Base-by-base conservation (phyloP, 371 early-diverging fungal genomes). In the Rhizopus delemar region DNA sequence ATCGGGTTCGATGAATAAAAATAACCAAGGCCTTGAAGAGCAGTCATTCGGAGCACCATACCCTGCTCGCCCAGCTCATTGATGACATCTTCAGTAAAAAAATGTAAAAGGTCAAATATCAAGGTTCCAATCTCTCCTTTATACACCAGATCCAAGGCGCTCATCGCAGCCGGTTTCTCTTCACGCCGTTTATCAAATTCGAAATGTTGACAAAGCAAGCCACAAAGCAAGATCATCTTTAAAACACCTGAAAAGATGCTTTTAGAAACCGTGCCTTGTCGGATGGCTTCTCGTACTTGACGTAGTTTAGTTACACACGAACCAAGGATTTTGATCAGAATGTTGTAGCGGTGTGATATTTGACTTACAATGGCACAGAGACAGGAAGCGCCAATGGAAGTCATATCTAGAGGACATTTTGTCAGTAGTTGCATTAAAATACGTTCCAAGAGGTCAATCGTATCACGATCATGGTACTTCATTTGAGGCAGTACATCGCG, bases 161-260 rank as follows among this genome's bases (percentile, higher is more conserved):
- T 31, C 60, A 67, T 59, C 32, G 58, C 56, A 34, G 53, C 56
- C 1, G 82, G 77, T 8, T 71, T 58, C 31, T 75, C 60, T 33
- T 70, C 56, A 13, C 80, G 73, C 13, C 77, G 74, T 59, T 71
- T 62, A 39, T 93, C 92, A 75, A 94, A 93, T 48, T 90, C 85
- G 75, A 91, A 91, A 59, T 91, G 63, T 35, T 88, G 84, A 36
- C 90, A 86, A 5, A 93, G 62, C 34, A 89, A 65, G 2, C 92
- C 88, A 8, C 85, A 78, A 22, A 94, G 81, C 8, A 89, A 75
- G 12, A 77, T 38, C 54, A 68, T 58, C 46, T 74, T 77, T 31
- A 49, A 53, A 13, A 59, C 51, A 15, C 56, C 65, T 13, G 59
- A 34, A 38, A 60, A 52, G 0, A 66, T 46, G 28, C 59, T 48